Evolutionary conservation across 352 stramenopile genomes (phyloP), one percentile per base, ranked within the genome.

Genomic region (Elongisporangium prolatum): DNA sequence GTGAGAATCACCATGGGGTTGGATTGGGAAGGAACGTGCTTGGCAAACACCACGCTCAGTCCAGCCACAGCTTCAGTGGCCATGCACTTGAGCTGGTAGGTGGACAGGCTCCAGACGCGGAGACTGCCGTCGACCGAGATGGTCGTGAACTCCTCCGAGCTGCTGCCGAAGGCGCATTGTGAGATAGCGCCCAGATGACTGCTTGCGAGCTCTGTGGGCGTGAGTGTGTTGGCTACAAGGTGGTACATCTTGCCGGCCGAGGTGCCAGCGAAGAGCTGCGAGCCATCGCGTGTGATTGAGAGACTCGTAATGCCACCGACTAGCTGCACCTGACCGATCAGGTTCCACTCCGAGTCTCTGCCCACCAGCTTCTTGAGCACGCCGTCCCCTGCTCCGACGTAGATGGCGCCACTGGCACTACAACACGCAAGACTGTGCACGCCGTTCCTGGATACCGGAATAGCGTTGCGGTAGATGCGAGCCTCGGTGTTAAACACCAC

Each of bases 301-400:
- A 96, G 63, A 44, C 88, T 88, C 40, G 78, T 86, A 52, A 97
- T 78, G 1, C 80, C 86, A 11, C 87, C 83, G 3, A 96, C 75
- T 48, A 91, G 78, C 55, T 91, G 84, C 53, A 96, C 84, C 54
- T 96, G 84, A 16, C 72, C 71, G 20, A 93, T 74, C 22, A 96
- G 63, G 40, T 84, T 91, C 86, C 86, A 97, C 44, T 93, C 84
- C 2, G 80, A 76, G 49, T 92, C 78, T 7, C 76, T 70, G 0
- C 86, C 89, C 3, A 87, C 65, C 0, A 96, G 70, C 49, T 93
- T 93, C 68, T 93, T 93, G 25, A 97, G 63, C 38, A 92, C 76
- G 44, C 89, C 89, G 56, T 97, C 86, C 1, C 88, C 88, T 28
- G 84, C 87, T 11, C 89, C 88, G 10, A 93, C 83, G 59, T 91